phyloP scores from a whole-genome alignment of 176 grass and related monocot species.

The Leersia perrieri region DNA sequence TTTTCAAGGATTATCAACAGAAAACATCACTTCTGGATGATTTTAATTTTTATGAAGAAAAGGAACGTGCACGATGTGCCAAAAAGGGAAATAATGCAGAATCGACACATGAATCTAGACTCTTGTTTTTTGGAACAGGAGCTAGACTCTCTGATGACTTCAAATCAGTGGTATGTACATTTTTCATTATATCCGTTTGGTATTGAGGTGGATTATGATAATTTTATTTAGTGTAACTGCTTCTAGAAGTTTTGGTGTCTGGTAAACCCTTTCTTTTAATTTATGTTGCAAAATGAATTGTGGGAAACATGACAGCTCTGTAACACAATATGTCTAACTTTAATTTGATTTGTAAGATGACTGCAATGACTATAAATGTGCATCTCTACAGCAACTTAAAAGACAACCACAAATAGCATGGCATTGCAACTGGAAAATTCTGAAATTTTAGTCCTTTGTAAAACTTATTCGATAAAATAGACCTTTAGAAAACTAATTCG shows the following conservation, averaged over 20 bases:
- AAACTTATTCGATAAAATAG: too few species aligned
- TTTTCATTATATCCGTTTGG: neutral
- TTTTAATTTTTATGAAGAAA: conserved; percentile 69
- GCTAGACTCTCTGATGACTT: conserved; percentile 24
- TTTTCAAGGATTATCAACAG: conserved; percentile 59
- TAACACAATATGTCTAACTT: neutral
- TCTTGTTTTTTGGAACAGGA: conserved; percentile 18
- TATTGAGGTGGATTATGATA: neutral
- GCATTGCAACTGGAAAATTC: neutral
- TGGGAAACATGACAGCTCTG: neutral
- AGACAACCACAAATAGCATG: neutral
- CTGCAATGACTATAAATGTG: neutral
- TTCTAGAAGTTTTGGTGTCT: neutral
- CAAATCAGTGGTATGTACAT: conserved; percentile 37
- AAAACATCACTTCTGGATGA: conserved; percentile 59
- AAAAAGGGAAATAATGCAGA: conserved; percentile 28
- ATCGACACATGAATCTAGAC: conserved; percentile 15
- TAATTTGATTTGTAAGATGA: neutral
- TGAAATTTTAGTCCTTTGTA: too few species aligned
- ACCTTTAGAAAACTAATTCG: too few species aligned
- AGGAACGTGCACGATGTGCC: conserved; percentile 24
- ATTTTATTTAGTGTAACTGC: neutral
- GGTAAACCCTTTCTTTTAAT: neutral
- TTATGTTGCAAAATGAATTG: neutral
- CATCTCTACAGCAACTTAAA: neutral